These are phyloP conservation scores for Jaapia argillacea DNA, from an alignment of 768 basidiomycete species.

Conservation along the genomic window DNA sequence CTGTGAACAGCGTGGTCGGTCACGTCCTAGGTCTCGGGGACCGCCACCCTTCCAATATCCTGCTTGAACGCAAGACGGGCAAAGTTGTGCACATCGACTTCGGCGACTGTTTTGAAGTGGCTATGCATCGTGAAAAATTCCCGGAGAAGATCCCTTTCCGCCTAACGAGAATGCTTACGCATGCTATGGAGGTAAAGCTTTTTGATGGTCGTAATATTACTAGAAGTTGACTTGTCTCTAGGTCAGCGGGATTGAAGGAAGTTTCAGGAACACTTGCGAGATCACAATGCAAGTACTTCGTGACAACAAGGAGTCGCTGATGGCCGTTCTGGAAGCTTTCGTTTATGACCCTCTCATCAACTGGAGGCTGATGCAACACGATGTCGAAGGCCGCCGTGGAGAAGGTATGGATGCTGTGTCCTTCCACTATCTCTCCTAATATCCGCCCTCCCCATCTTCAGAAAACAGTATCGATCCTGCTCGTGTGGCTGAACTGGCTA, in stretches of 20 bases:
- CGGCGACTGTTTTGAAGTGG: conserved; percentile 97
- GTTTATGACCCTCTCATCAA: conserved; percentile 98
- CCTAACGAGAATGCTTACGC: conserved; percentile 94
- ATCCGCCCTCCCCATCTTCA: too few relatives aligned
- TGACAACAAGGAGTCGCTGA: conserved; percentile 96
- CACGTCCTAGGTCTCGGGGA: conserved; percentile 98
- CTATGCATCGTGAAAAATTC: conserved; percentile 97
- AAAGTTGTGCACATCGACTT: conserved; percentile 97
- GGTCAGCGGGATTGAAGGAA: conserved; percentile 98
- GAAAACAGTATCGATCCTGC: too few relatives aligned
- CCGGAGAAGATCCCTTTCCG: conserved; percentile 99
- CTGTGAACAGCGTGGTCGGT: conserved; percentile 97
- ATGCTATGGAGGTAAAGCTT: conserved; percentile 89
- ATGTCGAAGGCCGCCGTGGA: conserved; percentile 59
- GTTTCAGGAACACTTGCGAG: conserved; percentile 91
- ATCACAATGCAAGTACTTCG: conserved; percentile 96
- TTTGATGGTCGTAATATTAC: not conserved
- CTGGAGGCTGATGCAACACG: conserved; percentile 87
- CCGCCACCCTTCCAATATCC: conserved; percentile 90
- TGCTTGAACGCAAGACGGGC: conserved; percentile 85
- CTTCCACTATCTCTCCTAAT: too few relatives aligned
- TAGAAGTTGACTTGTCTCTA: conserved; percentile 19
- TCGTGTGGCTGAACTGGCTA: conserved; percentile 50
- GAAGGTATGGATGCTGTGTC: conserved; percentile 58
- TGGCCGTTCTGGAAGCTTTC: conserved; percentile 98